These are phyloP conservation scores for Coniophora puteana DNA, from an alignment of 1,284 basidiomycete species.

Conservation along the genomic window DNA sequence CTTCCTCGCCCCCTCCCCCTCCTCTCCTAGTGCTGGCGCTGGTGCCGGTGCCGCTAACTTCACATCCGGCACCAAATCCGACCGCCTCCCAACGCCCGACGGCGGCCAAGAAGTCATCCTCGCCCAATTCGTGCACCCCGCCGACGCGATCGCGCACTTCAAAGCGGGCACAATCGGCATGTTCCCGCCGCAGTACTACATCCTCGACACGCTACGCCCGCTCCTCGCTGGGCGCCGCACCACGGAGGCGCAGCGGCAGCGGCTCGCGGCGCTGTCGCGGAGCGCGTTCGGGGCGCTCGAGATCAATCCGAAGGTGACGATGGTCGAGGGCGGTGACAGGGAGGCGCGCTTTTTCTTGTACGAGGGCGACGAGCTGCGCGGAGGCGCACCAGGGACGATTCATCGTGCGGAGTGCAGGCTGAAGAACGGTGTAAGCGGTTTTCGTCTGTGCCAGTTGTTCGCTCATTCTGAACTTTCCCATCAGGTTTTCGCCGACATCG, in stretches of 20 bases:
- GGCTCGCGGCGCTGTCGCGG: slow-evolving; percentile 42
- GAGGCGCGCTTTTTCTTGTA: slow-evolving; percentile 51
- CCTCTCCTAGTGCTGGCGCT: no score
- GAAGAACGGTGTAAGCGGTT: slow-evolving; percentile 41
- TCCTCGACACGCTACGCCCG: slow-evolving; percentile 52
- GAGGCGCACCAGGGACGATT: slow-evolving; percentile 51
- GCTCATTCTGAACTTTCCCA: slow-evolving; percentile 5
- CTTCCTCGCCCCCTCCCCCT: slow-evolving; percentile 45
- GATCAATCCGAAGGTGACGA: slow-evolving; percentile 43
- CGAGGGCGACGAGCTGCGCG: slow-evolving; percentile 65
- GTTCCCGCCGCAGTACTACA: slow-evolving; percentile 72
- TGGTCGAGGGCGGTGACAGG: slow-evolving; percentile 30
- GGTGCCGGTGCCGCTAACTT: no score
- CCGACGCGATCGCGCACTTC: slow-evolving; percentile 47
- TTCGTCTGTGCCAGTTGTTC: background rate
- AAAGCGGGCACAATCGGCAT: slow-evolving; percentile 46
- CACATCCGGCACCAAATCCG: slow-evolving; percentile 48
- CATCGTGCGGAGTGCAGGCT: slow-evolving; percentile 50
- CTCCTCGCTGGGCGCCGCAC: slow-evolving; percentile 39
- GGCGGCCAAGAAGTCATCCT: slow-evolving; percentile 66
- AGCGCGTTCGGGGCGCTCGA: slow-evolving; percentile 58
- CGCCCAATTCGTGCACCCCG: slow-evolving; percentile 57
- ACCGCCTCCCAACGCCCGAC: slow-evolving; percentile 61
- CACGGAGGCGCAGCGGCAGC: slow-evolving; percentile 41
- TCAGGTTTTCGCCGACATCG: slow-evolving; percentile 46